Evolutionary conservation across 2,329 filamentous ascomycete species (phyloP), one percentile per base, ranked within the genome.

Genomic region (Verticillium nonalfalfae): DNA sequence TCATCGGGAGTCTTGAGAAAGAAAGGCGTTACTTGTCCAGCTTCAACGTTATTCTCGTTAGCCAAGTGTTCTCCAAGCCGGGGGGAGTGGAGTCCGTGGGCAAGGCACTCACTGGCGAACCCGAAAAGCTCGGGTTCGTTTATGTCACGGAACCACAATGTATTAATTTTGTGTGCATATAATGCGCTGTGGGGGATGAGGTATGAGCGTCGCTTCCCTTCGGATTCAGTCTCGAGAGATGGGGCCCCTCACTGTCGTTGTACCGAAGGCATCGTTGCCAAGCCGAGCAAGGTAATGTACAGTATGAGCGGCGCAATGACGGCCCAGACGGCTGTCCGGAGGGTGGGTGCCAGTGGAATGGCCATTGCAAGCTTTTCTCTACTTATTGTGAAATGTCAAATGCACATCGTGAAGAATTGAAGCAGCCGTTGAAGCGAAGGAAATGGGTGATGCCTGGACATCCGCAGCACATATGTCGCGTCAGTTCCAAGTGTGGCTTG

Each of bases 11-110:
- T 95, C 4, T 76, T 77, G 40, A 98, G 76, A 57, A 85, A 86
- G 73, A 98, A 97, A 0, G 94, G 90, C 6, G 91, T 93, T 2
- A 96, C 90, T 76, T 98, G 94, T 67, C 93, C 92, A 71, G 86
- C 90, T 94, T 36, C 18, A 18, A 7, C 31, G 15, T 15, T 31
- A 14, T 14, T 40, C 40, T 9, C 50, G 56, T 18, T 14, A 56
- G 33, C 54, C 54, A 56, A 52, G 54, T 31, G n/a, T 40, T 31
- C 39, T 36, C 36, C 54, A 39, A 59, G 59, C 61, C 58, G 14
- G 38, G 40, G 39, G 40, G 39, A 31, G 18, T 40, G 11, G 52
- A 57, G 26, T n/a, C 38, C 36, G 39, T 58, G 40, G 39, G 74
- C 82, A 39, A 7, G n/a, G 35, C 31, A 59, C 57, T 71, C 74